phyloP scores from a whole-genome alignment of 2,329 filamentous ascomycete genomes.

The Tothia fuscella region DNA sequence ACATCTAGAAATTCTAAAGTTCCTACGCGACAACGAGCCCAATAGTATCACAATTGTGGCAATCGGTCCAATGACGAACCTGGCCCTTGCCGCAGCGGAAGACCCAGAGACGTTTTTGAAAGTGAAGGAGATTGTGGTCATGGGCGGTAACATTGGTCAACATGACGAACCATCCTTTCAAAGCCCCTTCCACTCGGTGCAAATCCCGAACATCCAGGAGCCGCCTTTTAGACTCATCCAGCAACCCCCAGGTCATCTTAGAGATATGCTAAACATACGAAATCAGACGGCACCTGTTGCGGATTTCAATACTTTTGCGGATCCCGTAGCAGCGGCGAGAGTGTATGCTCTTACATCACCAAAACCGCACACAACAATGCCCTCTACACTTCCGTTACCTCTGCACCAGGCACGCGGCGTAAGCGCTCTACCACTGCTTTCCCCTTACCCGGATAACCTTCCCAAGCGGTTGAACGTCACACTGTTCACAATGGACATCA shows the following conservation, averaged over 20 bases:
- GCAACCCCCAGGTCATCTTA: too few relatives aligned
- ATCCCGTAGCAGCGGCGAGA: conserved; percentile 41
- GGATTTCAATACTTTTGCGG: conserved; percentile 94
- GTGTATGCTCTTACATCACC: conserved; percentile 38
- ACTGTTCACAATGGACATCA: conserved; percentile 35
- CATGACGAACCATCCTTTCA: too few relatives aligned
- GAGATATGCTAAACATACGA: background rate
- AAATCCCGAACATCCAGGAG: too few relatives aligned
- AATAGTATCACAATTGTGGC: conserved; percentile 84
- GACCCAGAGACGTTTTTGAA: conserved; percentile 83
- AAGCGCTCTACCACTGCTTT: conserved; percentile 17
- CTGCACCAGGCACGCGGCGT: background rate
- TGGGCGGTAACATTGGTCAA: too few relatives aligned
- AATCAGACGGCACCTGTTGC: conserved; percentile 21
- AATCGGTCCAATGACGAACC: conserved; percentile 84
- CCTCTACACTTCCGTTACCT: conserved; percentile 43
- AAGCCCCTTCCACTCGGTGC: too few relatives aligned
- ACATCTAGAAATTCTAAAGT: conserved; percentile 75
- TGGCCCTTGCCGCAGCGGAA: conserved; percentile 76
- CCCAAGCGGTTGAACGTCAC: conserved; percentile 31
- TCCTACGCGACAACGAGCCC: conserved; percentile 68
- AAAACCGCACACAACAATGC: conserved; percentile 68
- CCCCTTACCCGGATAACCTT: conserved; percentile 30
- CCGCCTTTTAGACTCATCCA: too few relatives aligned
- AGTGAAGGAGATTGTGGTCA: conserved; percentile 84